Conservation (phyloP, 257 asterid species). For the Mitragyna speciosa region DNA sequence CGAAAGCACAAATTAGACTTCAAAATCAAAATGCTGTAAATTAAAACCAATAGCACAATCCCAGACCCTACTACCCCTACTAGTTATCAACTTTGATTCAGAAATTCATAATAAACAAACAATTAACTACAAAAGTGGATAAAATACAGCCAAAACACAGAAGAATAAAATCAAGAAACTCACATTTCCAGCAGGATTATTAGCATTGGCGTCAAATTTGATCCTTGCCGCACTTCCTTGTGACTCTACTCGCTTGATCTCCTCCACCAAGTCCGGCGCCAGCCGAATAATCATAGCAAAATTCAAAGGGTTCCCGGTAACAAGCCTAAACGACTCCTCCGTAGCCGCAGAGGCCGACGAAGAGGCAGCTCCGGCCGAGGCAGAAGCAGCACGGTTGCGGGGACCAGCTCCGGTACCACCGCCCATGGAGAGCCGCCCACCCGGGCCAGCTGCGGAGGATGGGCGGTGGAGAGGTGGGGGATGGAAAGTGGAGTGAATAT, state of each 20-base stretch:
- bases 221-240: slow-evolving; percentile 70
- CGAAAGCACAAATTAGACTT: neutral
- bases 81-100: neutral
- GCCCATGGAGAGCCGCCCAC: slow-evolving; percentile 55
- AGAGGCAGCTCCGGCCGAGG: slow-evolving; percentile 30
- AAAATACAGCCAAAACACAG: neutral
- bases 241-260: slow-evolving; percentile 94
- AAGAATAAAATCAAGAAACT: slow-evolving; percentile 36
- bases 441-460: slow-evolving; percentile 40
- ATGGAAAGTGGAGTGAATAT: slow-evolving; percentile 41
- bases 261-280: slow-evolving; percentile 91
- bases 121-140: neutral
- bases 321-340: slow-evolving; percentile 57
- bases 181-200: slow-evolving; percentile 72
- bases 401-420: slow-evolving; percentile 30
- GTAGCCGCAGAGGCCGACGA: slow-evolving; percentile 39
- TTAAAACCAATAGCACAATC: slow-evolving; percentile 19
- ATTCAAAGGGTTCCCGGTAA: slow-evolving; percentile 73
- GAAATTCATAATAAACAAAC: neutral
- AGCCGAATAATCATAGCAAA: slow-evolving; percentile 85
- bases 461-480: slow-evolving; percentile 64
- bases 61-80: neutral
- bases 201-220: slow-evolving; percentile 82
- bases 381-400: slow-evolving; percentile 45
- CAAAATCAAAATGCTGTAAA: slow-evolving; percentile 6